Evolutionary conservation across 2,329 filamentous ascomycete species (phyloP), one percentile per base, ranked within the genome.

Genomic region (Dactylellina haptotyla): DNA sequence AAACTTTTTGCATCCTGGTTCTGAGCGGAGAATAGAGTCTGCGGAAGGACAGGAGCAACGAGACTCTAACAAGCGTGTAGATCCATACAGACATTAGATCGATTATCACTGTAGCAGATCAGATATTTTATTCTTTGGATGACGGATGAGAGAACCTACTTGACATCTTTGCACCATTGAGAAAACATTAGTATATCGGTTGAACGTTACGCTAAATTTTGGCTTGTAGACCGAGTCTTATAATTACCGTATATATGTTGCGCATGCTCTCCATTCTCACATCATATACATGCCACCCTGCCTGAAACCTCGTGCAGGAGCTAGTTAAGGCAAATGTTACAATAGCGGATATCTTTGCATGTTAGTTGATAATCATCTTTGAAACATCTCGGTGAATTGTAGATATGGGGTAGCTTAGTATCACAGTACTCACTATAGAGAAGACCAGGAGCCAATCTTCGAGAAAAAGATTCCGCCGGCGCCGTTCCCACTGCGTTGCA

Each of bases 371-470:
- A n/a, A n/a, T n/a, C n/a, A n/a, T n/a, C n/a, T n/a, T n/a, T n/a
- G n/a, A n/a, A n/a, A n/a, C 16, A 43, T 43, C 6, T 34, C 14
- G 14, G 32, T 6, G 32, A 43, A 43, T 16, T 4, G n/a, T 43
- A 9, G 8, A 10, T 43, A 10, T 6, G 25, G 10, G 4, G 12
- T 3, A 50, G 45, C n/a, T 6, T 23, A 50, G 45, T 5, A 28
- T 20, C 25, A 20, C n/a, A 39, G 4, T 37, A 20, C 9, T 20
- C 39, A 56, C 50, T 30, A 56, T n/a, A 6, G 50, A 56, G 3
- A 56, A 37, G 18, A 56, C 3, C n/a, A 56, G n/a, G n/a, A 56
- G 30, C 50, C 50, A 56, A 28, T 56, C 50, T 25, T 56, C 50
- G 18, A 56, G 6, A 25, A 56, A 56, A 2, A 39, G 14, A 56